Evolutionary conservation across 768 basidiomycete species (phyloP).

Genomic region (Calocybe cyanea): DNA sequence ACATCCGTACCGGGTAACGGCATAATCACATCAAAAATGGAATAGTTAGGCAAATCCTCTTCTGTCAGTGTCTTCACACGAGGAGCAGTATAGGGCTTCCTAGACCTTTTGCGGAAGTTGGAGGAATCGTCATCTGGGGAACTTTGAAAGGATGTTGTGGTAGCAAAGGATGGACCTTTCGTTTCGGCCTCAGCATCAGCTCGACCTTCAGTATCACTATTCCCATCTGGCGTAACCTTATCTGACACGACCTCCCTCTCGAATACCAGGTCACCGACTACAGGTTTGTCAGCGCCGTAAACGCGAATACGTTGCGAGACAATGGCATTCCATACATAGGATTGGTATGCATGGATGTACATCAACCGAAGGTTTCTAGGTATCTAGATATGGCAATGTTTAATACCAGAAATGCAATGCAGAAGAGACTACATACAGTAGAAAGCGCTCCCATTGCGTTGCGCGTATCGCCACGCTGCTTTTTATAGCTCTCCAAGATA

Average conservation of each 20-base stretch:
- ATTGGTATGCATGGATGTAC: constrained; percentile 99
- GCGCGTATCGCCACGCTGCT: constrained; percentile 70
- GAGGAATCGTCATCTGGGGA: constrained; percentile 20
- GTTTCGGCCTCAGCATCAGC: constrained; percentile 24
- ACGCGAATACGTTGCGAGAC: constrained; percentile 88
- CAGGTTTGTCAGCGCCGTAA: constrained; percentile 68
- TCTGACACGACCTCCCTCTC: constrained; percentile 39
- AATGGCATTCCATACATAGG: constrained; percentile 97
- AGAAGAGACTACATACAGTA: constrained; percentile 45
- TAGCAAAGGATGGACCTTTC: constrained; percentile 21
- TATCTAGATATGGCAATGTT: constrained; percentile 51
- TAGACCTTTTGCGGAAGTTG: constrained; percentile 29
- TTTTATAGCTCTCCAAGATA: constrained; percentile 86
- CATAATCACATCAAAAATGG: constrained; percentile 94
- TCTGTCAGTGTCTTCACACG: constrained; percentile 75
- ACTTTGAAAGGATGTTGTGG: not conserved
- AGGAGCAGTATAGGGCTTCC: constrained; percentile 61
- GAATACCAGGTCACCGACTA: constrained; percentile 90
- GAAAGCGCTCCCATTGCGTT: constrained; percentile 87
- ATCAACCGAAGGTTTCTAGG: constrained; percentile 92
- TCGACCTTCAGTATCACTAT: constrained; percentile 29
- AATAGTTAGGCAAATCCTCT: constrained; percentile 75
- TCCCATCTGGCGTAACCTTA: constrained; percentile 25
- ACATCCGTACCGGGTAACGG: constrained; percentile 96
- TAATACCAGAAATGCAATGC: not conserved